Conservation (phyloP, 164 flowering plant species). For the Macadamia tetraphylla region DNA sequence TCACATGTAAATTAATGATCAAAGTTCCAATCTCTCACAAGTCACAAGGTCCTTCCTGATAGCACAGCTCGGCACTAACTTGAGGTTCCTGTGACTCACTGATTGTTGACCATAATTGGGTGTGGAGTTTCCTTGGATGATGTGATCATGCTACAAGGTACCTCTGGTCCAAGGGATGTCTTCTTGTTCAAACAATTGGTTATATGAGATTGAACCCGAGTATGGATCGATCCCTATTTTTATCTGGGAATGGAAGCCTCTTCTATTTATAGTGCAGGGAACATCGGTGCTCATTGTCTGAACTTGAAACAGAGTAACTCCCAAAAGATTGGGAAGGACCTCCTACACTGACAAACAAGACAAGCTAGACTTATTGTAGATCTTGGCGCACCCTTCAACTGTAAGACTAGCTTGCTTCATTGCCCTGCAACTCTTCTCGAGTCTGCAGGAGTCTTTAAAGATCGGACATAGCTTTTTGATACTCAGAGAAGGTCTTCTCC, state of each 20-base stretch:
- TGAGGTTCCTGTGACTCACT: conserved; percentile 49
- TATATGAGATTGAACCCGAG: conserved; percentile 9
- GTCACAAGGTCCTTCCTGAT: conserved; percentile 58
- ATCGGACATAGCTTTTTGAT: no score
- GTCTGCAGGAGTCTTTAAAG: no score
- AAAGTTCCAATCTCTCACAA: conserved; percentile 88
- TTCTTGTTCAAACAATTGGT: conserved; percentile 51
- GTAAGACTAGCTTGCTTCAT: conserved; percentile 4
- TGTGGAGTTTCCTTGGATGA: conserved; percentile 84
- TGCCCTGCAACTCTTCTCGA: no score
- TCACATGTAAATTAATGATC: conserved; percentile 32
- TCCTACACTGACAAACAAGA: conserved; percentile 75
- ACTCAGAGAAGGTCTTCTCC: no score
- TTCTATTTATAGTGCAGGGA: conserved; percentile 19
- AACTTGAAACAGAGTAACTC: conserved; percentile 83
- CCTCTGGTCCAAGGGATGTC: conserved; percentile 29
- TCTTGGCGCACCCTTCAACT: conserved; percentile 4
- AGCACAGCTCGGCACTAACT: conserved; percentile 69
- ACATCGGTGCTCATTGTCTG: conserved; percentile 78
- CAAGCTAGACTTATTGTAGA: conserved; percentile 75
- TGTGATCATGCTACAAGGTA: conserved; percentile 24
- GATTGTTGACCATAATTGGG: conserved; percentile 32
- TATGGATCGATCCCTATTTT: no score
- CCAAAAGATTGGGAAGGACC: conserved; percentile 91
- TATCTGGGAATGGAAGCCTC: no score